Evolutionary conservation across 768 basidiomycete species (phyloP), one percentile per base, ranked within the genome.

Genomic region (Melanogaster broomeanus): DNA sequence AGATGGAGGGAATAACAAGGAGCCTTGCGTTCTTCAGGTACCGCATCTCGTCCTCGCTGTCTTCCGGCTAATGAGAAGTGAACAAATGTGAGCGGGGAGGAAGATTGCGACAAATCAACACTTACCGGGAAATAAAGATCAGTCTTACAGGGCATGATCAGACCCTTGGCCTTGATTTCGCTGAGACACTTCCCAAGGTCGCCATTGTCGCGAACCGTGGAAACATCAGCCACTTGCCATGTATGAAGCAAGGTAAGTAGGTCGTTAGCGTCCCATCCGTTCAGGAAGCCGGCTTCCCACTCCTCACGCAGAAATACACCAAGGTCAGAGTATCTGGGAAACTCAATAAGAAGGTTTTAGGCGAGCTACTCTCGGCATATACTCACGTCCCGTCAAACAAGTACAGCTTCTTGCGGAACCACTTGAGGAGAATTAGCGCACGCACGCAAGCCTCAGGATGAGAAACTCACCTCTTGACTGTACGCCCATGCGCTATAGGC

Each of bases 401-500:
- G 62, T 80, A 73, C 11, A 62, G 58, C 49, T 80, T 68, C 49
- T 81, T 63, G 48, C 79, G 72, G 68, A 75, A 84, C 80, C 81
- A 84, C 82, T 83, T 51, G 6, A 6, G 50, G 13, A 45, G 10
- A 4, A 15, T 48, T 43, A 53, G 46, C 24, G 13, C 34, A 39
- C 13, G 16, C 9, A 33, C 13, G 2, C 28, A 16, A 37, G 19
- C 27, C 11, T n/a, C 10, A 37, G 41, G 11, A n/a, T 24, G 2
- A 15, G 34, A 33, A 37, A 63, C 74, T 28, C 42, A 77, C 81
- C 24, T 79, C 72, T 60, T 82, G 80, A 10, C 81, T 76, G 58
- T 82, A 82, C 9, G 80, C 80, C 81, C 82, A 83, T 24, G 79
- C 80, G 37, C 77, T 77, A 54, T 81, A 83, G 3, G 71, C 81